A percentile compares a stretch with the other conserved stretches of the same genome.
Conservation (phyloP, 108 stramenopile species). For the Phaeodactylum tricornutum region DNA sequence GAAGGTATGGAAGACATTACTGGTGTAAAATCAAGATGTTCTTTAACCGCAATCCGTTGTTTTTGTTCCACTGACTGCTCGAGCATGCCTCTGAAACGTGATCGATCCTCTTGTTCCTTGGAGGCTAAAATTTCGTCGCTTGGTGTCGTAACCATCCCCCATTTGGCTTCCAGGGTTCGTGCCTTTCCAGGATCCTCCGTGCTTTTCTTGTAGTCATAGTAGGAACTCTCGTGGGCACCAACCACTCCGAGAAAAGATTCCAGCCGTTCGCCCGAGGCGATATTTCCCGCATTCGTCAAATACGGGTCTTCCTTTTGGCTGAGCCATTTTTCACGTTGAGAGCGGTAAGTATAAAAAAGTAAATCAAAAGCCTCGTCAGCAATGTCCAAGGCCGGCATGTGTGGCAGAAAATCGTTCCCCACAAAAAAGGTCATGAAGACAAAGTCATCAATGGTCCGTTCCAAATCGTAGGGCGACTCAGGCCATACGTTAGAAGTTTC, state of each 20-base stretch:
- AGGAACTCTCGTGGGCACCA: conserved; percentile 62
- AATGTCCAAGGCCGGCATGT: conserved; percentile 95
- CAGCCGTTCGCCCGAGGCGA: conserved; percentile 52
- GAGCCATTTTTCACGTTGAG: conserved; percentile 54
- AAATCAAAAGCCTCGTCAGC: conserved; percentile 94
- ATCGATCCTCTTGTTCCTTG: conserved; percentile 48
- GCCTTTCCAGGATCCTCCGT: conserved; percentile 30
- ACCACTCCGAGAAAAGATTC: conserved; percentile 59
- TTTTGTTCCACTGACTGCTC: not conserved
- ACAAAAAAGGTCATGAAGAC: conserved; percentile 97
- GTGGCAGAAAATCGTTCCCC: conserved; percentile 98
- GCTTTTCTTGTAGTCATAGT: conserved; percentile 60
- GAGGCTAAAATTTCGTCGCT: conserved; percentile 52
- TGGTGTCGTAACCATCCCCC: conserved; percentile 42
- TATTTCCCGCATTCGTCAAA: conserved; percentile 82
- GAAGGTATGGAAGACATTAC: conserved; percentile 26
- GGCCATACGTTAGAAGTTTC: conserved; percentile 49
- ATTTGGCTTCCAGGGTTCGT: conserved; percentile 40
- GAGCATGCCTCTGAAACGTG: conserved; percentile 57
- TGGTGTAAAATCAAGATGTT: conserved; percentile 18
- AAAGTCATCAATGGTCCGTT: conserved; percentile 95
- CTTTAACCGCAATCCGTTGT: not conserved
- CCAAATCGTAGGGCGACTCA: conserved; percentile 56
- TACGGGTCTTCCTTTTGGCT: conserved; percentile 66
- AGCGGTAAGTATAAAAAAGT: conserved; percentile 86